Percentiles rank a stretch among this genome's conserved stretches.
These are phyloP conservation scores for Paraphoma chrysanthemicola DNA, from an alignment of 2,329 filamentous ascomycete genomes.

Conservation along the genomic window DNA sequence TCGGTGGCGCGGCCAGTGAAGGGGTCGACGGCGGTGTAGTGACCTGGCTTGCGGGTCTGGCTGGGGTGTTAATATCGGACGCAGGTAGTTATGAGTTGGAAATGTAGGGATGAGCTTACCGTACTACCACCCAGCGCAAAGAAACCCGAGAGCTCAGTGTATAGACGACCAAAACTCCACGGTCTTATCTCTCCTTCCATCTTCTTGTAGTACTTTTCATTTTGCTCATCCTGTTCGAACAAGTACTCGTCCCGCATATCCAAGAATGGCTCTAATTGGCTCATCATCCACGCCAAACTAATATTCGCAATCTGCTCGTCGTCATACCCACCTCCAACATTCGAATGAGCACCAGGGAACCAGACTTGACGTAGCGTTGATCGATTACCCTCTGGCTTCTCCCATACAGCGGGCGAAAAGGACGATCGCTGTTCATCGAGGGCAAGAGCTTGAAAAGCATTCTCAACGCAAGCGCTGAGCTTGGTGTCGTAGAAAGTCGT, in stretches of 20 bases:
- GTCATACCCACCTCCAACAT: constrained; percentile 59
- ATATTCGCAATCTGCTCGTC: constrained; percentile 58
- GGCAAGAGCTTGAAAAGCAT: constrained; percentile 64
- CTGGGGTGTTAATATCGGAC: constrained; percentile 13
- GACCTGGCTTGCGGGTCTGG: constrained; percentile 54
- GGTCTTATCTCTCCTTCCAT: constrained; percentile 50
- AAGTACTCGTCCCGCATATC: constrained; percentile 57
- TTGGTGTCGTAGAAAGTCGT: constrained; percentile 59
- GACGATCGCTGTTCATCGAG: constrained; percentile 61
- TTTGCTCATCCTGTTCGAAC: constrained; percentile 55
- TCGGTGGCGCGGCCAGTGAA: constrained; percentile 50
- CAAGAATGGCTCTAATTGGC: constrained; percentile 56
- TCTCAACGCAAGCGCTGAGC: constrained; percentile 52
- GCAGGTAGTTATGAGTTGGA: no score
- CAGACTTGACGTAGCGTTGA: constrained; percentile 60
- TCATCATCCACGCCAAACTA: constrained; percentile 65
- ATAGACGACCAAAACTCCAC: constrained; percentile 57
- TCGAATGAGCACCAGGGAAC: constrained; percentile 63
- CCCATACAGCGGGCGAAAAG: constrained; percentile 62
- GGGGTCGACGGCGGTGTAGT: constrained; percentile 56
- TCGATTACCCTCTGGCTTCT: constrained; percentile 53
- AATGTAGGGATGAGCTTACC: constrained; percentile 21
- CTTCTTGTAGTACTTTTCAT: constrained; percentile 53
- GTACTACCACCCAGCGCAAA: constrained; percentile 55
- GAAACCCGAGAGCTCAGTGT: constrained; percentile 54